These are phyloP conservation scores for Suillus occidentalis DNA, from an alignment of 768 basidiomycete species.

Conservation along the genomic window DNA sequence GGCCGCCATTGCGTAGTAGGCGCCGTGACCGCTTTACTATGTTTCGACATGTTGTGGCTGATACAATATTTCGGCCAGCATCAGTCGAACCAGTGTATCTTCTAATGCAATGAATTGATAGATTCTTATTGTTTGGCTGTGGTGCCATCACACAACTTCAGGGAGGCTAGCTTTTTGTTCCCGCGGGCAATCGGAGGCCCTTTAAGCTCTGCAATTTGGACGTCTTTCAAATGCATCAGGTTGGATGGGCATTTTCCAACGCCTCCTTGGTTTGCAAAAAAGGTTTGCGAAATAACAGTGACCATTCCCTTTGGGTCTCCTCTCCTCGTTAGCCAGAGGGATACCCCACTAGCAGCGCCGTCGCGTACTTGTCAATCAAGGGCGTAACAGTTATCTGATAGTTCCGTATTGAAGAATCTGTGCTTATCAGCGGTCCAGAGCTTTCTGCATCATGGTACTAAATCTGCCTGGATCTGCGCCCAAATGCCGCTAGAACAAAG, in stretches of 20 bases:
- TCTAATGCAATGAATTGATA: not conserved
- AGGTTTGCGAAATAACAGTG: not conserved
- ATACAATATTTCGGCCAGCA: not conserved
- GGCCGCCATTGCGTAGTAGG: not conserved
- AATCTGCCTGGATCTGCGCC: too few species aligned
- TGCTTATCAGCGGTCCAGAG: too few species aligned
- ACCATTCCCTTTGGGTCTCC: not conserved
- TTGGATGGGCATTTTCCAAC: not conserved
- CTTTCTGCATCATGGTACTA: too few species aligned
- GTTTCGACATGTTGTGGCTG: not conserved
- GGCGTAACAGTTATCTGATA: too few species aligned
- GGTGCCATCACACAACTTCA: not conserved
- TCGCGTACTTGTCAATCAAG: too few species aligned
- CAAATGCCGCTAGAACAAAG: too few species aligned
- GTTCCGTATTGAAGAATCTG: too few species aligned
- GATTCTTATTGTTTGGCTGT: not conserved
- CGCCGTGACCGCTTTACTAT: not conserved
- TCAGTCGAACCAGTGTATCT: not conserved
- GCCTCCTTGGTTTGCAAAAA: not conserved
- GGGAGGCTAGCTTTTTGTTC: not conserved
- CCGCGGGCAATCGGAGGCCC: too few species aligned
- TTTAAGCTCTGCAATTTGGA: too few species aligned
- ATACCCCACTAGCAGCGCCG: too few species aligned
- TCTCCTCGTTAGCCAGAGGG: too few species aligned
- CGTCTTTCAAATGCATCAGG: not conserved